Base-by-base conservation (phyloP, 1,139 yeast species). In the Suhomyces anneliseae region DNA sequence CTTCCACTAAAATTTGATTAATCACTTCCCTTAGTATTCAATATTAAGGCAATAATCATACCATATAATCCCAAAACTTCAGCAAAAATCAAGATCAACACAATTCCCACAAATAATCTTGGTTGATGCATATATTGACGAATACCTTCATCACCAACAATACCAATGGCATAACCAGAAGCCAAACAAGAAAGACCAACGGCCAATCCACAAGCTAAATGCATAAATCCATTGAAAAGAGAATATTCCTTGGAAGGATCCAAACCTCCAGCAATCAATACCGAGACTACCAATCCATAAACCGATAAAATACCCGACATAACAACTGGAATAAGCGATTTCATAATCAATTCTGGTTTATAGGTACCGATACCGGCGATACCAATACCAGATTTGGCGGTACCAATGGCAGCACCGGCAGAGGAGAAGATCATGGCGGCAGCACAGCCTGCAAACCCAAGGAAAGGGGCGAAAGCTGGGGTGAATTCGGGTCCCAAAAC, bases 71-170 rank as follows among this genome's bases (percentile, higher is more conserved):
- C 99, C 72, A 93, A 79, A 52, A 93, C 99, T 78, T 93, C 98
- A 42, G 98, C 97, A 70, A 93, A 93, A 85, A 93, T 93, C 68
- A 93, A 85, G 67, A 93, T 93, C 73, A 92, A 82, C 64, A 92
- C 93, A 70, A 84, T 84, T 50, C 97, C 97, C 52, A 93, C 99
- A 70, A 93, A 93, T 58, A 93, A 79, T 70, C 97, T 83, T 56
- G 97, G 97, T 74, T 93, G 98, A 69, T 90, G 96, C 82, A 92
- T 93, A 58, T 86, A 85, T 63, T 92, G 96, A 68, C 99, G 86
- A 46, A 93, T 98, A 65, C 99, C 99, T 58, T 92, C 98, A 67
- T 93, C 99, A 57, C 99, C 99, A 45, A 93, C 99, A 54, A 93
- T 90, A 57, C 99, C 99, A 74, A 93, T 93, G 59, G 99, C 96